phyloP scores from a whole-genome alignment of 305 asterid species.

The Rubia tinctorum region DNA sequence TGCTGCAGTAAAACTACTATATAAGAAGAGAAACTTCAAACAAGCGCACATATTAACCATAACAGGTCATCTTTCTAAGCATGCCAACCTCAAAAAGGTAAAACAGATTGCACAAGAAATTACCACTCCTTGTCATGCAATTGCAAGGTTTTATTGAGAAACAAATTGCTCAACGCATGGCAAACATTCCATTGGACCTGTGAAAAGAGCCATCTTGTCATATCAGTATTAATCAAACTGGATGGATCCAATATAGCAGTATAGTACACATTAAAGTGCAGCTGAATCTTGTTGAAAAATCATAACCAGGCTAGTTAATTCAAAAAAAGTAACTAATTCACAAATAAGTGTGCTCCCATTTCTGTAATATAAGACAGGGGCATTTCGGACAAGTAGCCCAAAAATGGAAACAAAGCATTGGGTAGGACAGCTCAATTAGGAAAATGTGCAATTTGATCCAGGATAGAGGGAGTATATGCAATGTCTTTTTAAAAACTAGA shows the following conservation, averaged over 20 bases:
- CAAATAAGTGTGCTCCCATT: not conserved
- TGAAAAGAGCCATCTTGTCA: constrained; percentile 15
- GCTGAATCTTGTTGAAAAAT: not conserved
- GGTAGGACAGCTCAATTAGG: not conserved
- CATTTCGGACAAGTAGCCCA: not conserved
- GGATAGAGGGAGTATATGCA: no score
- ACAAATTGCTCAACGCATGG: constrained; percentile 89
- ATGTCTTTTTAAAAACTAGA: not conserved
- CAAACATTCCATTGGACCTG: constrained; percentile 99
- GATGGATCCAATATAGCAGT: not conserved
- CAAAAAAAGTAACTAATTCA: not conserved
- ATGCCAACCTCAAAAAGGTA: not conserved
- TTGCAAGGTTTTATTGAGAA: constrained; percentile 64
- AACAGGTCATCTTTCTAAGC: not conserved
- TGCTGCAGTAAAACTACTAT: not conserved
- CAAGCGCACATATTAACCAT: not conserved
- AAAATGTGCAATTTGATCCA: not conserved
- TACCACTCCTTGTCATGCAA: constrained; percentile 81
- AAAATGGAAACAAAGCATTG: not conserved
- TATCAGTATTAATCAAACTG: not conserved
- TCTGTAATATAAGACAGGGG: not conserved
- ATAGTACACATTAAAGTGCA: not conserved
- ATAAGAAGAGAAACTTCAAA: constrained; percentile 8
- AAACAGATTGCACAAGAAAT: constrained; percentile 22
- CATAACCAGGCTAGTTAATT: not conserved